phyloP scores from a whole-genome alignment of 108 stramenopile species.

The Nitzschia sp. region DNA sequence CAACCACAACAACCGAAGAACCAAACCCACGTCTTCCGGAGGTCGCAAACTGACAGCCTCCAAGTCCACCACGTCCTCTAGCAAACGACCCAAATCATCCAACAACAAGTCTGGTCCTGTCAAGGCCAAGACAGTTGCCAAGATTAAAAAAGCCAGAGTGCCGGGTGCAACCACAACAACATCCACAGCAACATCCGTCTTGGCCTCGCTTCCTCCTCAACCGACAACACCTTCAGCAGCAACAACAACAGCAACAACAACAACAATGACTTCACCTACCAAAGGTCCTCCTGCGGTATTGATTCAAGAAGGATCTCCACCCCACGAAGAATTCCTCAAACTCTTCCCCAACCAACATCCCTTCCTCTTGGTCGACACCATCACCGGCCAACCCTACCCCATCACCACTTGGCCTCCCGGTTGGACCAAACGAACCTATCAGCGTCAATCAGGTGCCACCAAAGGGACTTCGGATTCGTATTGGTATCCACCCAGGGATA shows the following conservation, averaged over 20 bases:
- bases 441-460: constrained; percentile 42
- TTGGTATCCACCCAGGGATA: constrained; percentile 47
- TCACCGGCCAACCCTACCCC: not conserved
- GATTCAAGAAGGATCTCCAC: constrained; percentile 2
- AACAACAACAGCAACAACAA: too few species aligned
- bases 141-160: not conserved
- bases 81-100: not conserved
- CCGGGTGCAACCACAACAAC: not conserved
- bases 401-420: constrained; percentile 42
- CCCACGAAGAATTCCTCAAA: not conserved
- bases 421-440: constrained; percentile 43
- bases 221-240: not conserved
- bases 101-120: not conserved
- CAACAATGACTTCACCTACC: not conserved
- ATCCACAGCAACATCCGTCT: not conserved
- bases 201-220: not conserved
- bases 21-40: too few species aligned
- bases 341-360: too few species aligned
- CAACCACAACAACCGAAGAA: too few species aligned
- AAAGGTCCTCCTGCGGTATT: not conserved
- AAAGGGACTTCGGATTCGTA: constrained; percentile 45
- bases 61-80: not conserved
- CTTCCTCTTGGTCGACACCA: too few species aligned
- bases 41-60: too few species aligned
- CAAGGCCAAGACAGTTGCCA: not conserved